Evolutionary conservation across 2,329 filamentous ascomycete species (phyloP).

Genomic region (Orbilia javanica): DNA sequence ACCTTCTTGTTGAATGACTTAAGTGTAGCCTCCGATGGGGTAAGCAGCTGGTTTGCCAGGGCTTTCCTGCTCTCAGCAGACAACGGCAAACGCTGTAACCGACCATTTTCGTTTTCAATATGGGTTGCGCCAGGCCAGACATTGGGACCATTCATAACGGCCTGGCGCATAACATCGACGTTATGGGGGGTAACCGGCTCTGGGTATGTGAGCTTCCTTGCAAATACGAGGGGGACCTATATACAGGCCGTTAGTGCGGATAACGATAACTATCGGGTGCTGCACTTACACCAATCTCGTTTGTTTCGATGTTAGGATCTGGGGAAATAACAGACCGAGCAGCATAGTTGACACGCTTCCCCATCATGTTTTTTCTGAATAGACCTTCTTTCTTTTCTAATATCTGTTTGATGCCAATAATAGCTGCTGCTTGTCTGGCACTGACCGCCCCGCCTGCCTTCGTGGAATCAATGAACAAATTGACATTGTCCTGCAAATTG

Average conservation of each 20-base stretch:
- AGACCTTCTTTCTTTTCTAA: slow-evolving; percentile 98
- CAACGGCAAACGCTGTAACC: slow-evolving; percentile 73
- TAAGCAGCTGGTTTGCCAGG: slow-evolving; percentile 88
- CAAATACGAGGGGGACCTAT: slow-evolving; percentile 84
- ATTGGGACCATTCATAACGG: slow-evolving; percentile 92
- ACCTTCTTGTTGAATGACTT: slow-evolving; percentile 94
- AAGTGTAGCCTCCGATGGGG: slow-evolving; percentile 77
- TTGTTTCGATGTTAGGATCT: slow-evolving; percentile 98
- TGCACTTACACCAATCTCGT: slow-evolving; percentile 85
- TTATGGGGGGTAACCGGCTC: slow-evolving; percentile 98
- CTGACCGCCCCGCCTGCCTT: slow-evolving; percentile 79
- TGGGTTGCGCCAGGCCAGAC: slow-evolving; percentile 95
- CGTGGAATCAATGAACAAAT: slow-evolving; percentile 90
- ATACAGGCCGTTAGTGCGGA: neutral
- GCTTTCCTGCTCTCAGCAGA: slow-evolving; percentile 83
- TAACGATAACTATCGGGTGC: neutral
- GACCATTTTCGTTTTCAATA: slow-evolving; percentile 95
- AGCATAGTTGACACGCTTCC: slow-evolving; percentile 98
- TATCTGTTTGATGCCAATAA: slow-evolving; percentile 88
- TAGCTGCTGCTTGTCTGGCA: slow-evolving; percentile 73
- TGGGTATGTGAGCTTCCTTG: slow-evolving; percentile 93
- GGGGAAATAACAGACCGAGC: slow-evolving; percentile 98
- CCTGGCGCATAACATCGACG: slow-evolving; percentile 93
- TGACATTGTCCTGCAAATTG: slow-evolving; percentile 86
- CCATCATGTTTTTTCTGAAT: slow-evolving; percentile 99